phyloP scores from a whole-genome alignment of 2,329 filamentous ascomycete genomes.

The Acephala macrosclerotiorum region DNA sequence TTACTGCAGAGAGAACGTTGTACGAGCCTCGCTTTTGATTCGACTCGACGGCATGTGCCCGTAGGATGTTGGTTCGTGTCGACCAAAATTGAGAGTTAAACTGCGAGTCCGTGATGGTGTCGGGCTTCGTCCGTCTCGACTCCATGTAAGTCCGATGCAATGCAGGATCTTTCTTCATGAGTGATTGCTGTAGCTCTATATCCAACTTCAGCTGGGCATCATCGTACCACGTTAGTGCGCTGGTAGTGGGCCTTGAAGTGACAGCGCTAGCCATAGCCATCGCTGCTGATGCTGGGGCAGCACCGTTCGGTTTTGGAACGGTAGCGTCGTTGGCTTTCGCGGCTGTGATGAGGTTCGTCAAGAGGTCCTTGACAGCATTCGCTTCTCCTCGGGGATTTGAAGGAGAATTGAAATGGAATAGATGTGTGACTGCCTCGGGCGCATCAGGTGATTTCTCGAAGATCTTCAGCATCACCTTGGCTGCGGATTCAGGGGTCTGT shows the following conservation, averaged over 20 bases:
- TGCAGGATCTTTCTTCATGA: slow-evolving; percentile 80
- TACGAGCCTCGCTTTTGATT: slow-evolving; percentile 88
- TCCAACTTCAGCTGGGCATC: slow-evolving; percentile 80
- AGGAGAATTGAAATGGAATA: slow-evolving; percentile 88
- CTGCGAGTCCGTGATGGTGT: slow-evolving; percentile 78
- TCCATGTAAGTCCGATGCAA: slow-evolving; percentile 89
- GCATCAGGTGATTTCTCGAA: slow-evolving; percentile 73
- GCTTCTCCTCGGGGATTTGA: slow-evolving; percentile 82
- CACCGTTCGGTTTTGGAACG: slow-evolving; percentile 41
- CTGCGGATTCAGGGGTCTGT: slow-evolving; percentile 85
- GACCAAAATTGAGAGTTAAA: slow-evolving; percentile 97
- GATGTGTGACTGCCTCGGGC: slow-evolving; percentile 71
- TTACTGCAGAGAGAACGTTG: slow-evolving; percentile 91
- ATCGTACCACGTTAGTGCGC: slow-evolving; percentile 75
- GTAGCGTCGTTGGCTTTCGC: slow-evolving; percentile 54
- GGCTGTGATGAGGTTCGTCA: slow-evolving; percentile 75
- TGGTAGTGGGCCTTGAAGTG: slow-evolving; percentile 53
- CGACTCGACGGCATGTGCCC: slow-evolving; percentile 88
- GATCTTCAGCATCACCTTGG: slow-evolving; percentile 94
- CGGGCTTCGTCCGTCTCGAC: slow-evolving; percentile 81
- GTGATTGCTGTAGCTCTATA: slow-evolving; percentile 83
- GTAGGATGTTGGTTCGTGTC: slow-evolving; percentile 82
- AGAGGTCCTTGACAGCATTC: slow-evolving; percentile 80
- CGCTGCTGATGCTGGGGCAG: slow-evolving; percentile 64
- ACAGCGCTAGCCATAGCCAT: slow-evolving; percentile 82